These are phyloP conservation scores for Mycena sp. DNA, from an alignment of 1,284 basidiomycete genomes.

Conservation along the genomic window DNA sequence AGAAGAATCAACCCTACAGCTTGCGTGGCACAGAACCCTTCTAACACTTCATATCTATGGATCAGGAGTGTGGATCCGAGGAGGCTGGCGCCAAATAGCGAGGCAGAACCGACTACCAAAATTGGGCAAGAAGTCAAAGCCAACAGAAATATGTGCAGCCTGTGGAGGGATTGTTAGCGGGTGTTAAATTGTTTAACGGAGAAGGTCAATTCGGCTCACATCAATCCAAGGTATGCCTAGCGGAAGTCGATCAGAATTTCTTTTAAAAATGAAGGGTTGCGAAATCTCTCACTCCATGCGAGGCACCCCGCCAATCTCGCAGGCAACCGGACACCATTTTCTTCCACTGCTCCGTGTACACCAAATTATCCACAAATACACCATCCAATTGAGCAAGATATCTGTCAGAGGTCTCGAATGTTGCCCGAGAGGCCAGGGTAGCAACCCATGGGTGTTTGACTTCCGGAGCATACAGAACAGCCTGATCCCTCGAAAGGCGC, in stretches of 20 bases:
- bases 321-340: conserved; percentile 48
- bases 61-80: conserved; percentile 45
- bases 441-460: conserved; percentile 43
- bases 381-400: conserved; percentile 51
- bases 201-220: conserved; percentile 21
- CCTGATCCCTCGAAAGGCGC: conserved; percentile 56
- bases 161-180: conserved; percentile 25
- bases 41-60: conserved; percentile 46
- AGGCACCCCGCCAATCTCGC: conserved; percentile 59
- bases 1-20: conserved; percentile 41
- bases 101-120: conserved; percentile 39
- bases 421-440: conserved; percentile 43
- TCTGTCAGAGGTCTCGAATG: conserved; percentile 50
- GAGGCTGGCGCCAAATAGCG: conserved; percentile 45
- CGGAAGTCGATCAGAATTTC: too few species aligned
- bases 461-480: conserved; percentile 49
- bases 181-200: conserved; percentile 19
- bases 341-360: conserved; percentile 57
- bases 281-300: too few species aligned
- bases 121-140: conserved; percentile 35
- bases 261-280: too few species aligned
- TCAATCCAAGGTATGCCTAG: conserved; percentile 37
- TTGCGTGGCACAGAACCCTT: conserved; percentile 38
- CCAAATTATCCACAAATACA: conserved; percentile 56
- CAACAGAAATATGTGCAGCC: conserved; percentile 42